Conservation (phyloP, 2,329 filamentous ascomycete genomes). For the Curvularia hawaiiensis region DNA sequence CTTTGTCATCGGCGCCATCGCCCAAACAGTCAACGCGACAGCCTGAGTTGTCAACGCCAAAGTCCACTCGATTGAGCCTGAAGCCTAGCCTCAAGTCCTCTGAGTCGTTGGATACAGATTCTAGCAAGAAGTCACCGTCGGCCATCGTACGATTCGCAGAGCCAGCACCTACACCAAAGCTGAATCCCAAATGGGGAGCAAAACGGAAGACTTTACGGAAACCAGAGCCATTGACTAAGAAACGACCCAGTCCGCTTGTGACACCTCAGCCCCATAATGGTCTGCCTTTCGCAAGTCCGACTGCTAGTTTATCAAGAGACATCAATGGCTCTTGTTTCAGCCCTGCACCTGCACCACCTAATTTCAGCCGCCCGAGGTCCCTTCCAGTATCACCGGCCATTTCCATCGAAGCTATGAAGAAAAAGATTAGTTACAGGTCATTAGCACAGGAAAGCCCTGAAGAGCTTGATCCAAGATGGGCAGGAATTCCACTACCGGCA, state of each 20-base stretch:
- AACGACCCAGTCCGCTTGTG: slow-evolving; percentile 12
- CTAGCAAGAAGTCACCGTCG: slow-evolving; percentile 24
- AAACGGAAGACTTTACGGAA: slow-evolving; percentile 8
- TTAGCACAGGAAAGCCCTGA: slow-evolving; percentile 18
- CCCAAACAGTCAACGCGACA: not conserved
- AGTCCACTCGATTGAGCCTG: slow-evolving; percentile 23
- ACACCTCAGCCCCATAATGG: slow-evolving; percentile 12
- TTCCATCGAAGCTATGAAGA: slow-evolving; percentile 9
- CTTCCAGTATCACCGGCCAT: slow-evolving; percentile 12
- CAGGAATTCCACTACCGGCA: slow-evolving; percentile 22
- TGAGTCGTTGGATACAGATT: slow-evolving; percentile 17
- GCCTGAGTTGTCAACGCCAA: not conserved
- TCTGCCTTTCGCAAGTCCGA: slow-evolving; percentile 10
- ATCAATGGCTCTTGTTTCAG: slow-evolving; percentile 10
- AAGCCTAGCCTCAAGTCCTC: slow-evolving; percentile 31
- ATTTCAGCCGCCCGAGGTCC: slow-evolving; percentile 6
- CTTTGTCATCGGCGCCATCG: slow-evolving; percentile 5
- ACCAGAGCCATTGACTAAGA: slow-evolving; percentile 11
- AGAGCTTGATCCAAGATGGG: slow-evolving; percentile 22
- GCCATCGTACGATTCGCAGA: slow-evolving; percentile 34
- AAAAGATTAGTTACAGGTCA: slow-evolving; percentile 12
- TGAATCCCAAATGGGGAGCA: slow-evolving; percentile 8
- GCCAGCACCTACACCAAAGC: slow-evolving; percentile 20
- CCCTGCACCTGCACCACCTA: slow-evolving; percentile 14
- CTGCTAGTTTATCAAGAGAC: slow-evolving; percentile 9